phyloP scores from a whole-genome alignment of 805 yeast genomes.

The Ogataea ramenticola region DNA sequence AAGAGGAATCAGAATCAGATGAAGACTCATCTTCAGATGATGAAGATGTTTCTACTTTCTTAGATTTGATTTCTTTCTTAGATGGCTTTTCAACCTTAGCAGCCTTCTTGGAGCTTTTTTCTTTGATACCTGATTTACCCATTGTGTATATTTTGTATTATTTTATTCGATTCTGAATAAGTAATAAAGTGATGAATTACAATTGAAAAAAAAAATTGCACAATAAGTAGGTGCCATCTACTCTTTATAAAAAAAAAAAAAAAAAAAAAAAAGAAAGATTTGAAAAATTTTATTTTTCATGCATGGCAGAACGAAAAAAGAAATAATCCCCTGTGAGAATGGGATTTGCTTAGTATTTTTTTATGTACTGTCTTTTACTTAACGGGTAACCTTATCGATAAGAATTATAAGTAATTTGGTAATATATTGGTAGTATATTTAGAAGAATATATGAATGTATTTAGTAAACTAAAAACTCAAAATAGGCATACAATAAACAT shows the following conservation, averaged over 20 bases:
- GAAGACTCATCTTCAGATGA: constrained; percentile 9
- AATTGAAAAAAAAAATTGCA: background rate
- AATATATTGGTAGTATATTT: no score
- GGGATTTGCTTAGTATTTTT: no score
- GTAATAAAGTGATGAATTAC: background rate
- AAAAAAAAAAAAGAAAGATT: background rate
- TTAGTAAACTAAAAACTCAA: no score
- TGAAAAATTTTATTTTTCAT: background rate
- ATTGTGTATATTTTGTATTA: constrained; percentile 5
- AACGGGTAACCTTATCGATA: no score
- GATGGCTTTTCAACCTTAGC: constrained; percentile 13
- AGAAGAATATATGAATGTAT: no score
- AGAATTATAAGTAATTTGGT: no score
- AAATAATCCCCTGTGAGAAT: background rate
- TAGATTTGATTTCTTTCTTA: constrained; percentile 11
- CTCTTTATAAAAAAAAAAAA: no score
- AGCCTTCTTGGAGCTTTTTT: constrained; percentile 15
- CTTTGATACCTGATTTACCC: constrained; percentile 23
- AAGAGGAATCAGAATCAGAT: constrained; percentile 12
- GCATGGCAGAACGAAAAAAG: background rate
- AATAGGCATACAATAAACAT: no score
- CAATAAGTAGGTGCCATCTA: no score
- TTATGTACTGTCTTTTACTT: no score
- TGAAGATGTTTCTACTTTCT: constrained; percentile 16
- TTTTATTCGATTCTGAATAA: constrained; percentile 25